Evolutionary conservation across 495 filamentous ascomycete genomes (phyloP).

Genomic region (Cercophora samala): DNA sequence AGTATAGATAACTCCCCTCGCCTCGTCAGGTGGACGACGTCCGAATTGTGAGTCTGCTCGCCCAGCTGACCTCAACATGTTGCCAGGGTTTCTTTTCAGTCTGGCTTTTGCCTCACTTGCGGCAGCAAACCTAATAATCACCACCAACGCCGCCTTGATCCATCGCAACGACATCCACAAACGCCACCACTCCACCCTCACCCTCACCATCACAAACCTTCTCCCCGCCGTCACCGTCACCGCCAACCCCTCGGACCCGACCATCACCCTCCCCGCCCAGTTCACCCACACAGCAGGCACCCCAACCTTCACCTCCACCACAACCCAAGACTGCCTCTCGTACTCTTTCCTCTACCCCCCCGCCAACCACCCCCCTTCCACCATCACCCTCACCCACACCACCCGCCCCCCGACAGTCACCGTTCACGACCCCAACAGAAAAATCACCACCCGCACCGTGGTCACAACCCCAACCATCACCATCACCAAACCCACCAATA

Average conservation of each 20-base stretch:
- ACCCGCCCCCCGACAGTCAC: slow-evolving; percentile 8
- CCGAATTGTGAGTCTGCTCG: no score
- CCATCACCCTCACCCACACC: slow-evolving; percentile 4
- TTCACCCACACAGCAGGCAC: slow-evolving; percentile 9
- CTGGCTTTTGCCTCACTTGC: no score
- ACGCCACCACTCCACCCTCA: background rate
- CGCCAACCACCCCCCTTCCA: background rate
- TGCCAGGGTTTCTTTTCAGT: no score
- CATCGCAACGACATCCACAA: background rate
- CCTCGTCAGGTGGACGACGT: no score
- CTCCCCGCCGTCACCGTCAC: background rate
- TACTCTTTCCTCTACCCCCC: slow-evolving; percentile 10
- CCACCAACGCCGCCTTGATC: no score
- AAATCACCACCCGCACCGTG: background rate
- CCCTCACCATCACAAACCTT: background rate
- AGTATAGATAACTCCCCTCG: no score
- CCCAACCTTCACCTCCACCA: slow-evolving; percentile 10
- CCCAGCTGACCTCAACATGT: no score
- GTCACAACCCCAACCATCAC: slow-evolving; percentile 8
- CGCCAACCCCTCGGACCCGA: background rate
- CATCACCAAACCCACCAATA: background rate
- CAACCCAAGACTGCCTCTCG: slow-evolving; percentile 9
- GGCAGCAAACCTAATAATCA: no score
- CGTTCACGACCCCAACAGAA: slow-evolving; percentile 3
- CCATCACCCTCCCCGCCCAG: slow-evolving; percentile 9